Percentiles rank a stretch among this genome's conserved stretches.
These are phyloP conservation scores for Debaryomyces sp. DNA, from an alignment of 1,139 yeast species.

Conservation along the genomic window DNA sequence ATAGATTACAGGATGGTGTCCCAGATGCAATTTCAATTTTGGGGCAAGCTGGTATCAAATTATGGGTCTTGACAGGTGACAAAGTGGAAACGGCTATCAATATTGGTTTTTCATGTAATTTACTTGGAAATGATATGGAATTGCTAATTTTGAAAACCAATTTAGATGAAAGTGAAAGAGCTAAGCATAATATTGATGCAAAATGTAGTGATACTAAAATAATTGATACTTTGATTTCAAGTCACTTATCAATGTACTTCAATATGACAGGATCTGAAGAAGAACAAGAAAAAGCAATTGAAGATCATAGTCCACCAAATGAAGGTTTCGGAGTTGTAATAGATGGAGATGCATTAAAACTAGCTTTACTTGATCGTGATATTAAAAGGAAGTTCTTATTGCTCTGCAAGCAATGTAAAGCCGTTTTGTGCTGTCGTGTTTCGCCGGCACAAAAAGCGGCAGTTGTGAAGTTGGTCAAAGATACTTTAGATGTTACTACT, in stretches of 20 bases:
- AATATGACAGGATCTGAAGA: constrained; percentile 61
- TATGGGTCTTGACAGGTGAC: constrained; percentile 57
- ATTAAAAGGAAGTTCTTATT: constrained; percentile 70
- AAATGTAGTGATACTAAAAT: constrained; percentile 29
- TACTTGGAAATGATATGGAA: constrained; percentile 52
- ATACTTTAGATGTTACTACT: constrained; percentile 74
- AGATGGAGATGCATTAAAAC: constrained; percentile 88
- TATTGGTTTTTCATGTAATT: constrained; percentile 53
- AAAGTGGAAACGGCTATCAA: constrained; percentile 55
- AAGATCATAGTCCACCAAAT: constrained; percentile 76
- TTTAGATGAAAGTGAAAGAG: constrained; percentile 35
- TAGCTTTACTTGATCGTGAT: constrained; percentile 63
- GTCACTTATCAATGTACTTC: constrained; percentile 64
- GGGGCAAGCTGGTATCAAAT: constrained; percentile 52
- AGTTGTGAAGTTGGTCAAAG: constrained; percentile 89
- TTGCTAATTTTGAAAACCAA: constrained; percentile 41
- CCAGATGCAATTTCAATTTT: constrained; percentile 49
- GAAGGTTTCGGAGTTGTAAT: constrained; percentile 81
- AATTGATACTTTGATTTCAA: constrained; percentile 59
- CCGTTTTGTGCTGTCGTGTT: constrained; percentile 96
- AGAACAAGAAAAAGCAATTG: constrained; percentile 62
- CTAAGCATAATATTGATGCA: constrained; percentile 35
- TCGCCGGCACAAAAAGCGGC: constrained; percentile 97
- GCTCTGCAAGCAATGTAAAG: constrained; percentile 89
- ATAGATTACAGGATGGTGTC: constrained; percentile 53